Conservation (phyloP, 257 asterid genomes). For the Solanum sitiens region DNA sequence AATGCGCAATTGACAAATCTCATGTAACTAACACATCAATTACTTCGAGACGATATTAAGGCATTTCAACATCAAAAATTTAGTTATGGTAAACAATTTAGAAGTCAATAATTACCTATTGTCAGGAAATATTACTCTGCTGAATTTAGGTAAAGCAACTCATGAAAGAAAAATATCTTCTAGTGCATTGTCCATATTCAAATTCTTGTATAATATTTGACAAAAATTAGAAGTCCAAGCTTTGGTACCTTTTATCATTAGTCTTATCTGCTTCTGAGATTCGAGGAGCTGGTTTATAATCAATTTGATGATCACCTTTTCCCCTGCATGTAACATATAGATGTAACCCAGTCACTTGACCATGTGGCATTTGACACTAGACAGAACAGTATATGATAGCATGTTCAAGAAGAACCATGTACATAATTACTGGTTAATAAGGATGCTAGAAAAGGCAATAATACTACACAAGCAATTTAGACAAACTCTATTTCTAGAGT, state of each 20-base stretch:
- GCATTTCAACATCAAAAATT: background rate
- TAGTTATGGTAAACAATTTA: background rate
- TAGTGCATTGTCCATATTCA: background rate
- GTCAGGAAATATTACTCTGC: background rate
- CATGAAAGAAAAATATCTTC: background rate
- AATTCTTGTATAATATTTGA: background rate
- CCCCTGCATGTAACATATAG: conserved; percentile 41
- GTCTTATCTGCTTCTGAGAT: conserved; percentile 67
- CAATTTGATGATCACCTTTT: conserved; percentile 72
- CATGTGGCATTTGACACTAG: background rate
- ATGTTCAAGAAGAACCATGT: background rate
- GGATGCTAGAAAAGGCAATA: background rate
- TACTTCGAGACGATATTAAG: background rate
- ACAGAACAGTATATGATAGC: background rate
- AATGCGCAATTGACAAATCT: background rate
- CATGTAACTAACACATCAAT: background rate
- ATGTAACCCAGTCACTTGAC: background rate
- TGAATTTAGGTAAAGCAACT: background rate
- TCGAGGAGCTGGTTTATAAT: conserved; percentile 71
- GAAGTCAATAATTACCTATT: background rate
- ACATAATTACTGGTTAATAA: background rate
- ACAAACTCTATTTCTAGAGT: background rate
- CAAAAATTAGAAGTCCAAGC: background rate
- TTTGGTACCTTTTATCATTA: conserved; percentile 50
- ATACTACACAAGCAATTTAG: background rate